Base-by-base conservation (phyloP, 2,329 filamentous ascomycete genomes). In the Ophiocordyceps australis region DNA sequence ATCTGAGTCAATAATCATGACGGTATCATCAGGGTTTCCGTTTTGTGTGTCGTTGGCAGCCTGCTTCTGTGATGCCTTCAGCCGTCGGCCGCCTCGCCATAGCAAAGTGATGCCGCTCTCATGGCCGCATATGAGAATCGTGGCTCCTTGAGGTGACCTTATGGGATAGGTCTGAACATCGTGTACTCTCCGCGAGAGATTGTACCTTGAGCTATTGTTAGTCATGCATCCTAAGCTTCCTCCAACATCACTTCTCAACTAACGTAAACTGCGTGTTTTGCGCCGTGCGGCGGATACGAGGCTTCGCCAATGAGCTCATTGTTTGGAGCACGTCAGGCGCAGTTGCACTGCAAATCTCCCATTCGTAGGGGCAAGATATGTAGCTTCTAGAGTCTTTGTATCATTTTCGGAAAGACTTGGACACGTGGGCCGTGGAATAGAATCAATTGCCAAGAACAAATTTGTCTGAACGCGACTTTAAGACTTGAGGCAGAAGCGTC, bases 1-100 rank as follows among this genome's bases (percentile, higher is more conserved):
- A 35, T 74, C 69, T 2, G 65, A 73, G 38, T 74, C 69, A 28
- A 74, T 59, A 11, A 72, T 55, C 60, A 74, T 72, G 16, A 74
- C 55, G 4, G 58, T 51, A 38, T 70, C 65, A 12, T 60, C 57
- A 4, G 43, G 40, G 0, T 48, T 36, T 9, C 67, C 67, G 34
- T 72, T 73, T 24, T 55, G 52, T 34, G 64, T 66, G 30, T 52
- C 49, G 30, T 49, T 49, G 7, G 36, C 34, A 2, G 36, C 32
- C 11, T 41, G 37, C 26, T 57, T 52, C 20, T 51, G 45, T 2
- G 45, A 34, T 2, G 52, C 32, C 40, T 69, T 74, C 37, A 75
- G 64, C n/a, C 57, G 54, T 26, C 57, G 58, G 9, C 70, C 70
- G 23, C 71, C 71, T 22, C 67, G 60, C 71, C 71, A 76, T 14